These are phyloP conservation scores for Cutaneotrichosporon sp. DNA, from an alignment of 1,284 basidiomycete genomes.

Conservation along the genomic window DNA sequence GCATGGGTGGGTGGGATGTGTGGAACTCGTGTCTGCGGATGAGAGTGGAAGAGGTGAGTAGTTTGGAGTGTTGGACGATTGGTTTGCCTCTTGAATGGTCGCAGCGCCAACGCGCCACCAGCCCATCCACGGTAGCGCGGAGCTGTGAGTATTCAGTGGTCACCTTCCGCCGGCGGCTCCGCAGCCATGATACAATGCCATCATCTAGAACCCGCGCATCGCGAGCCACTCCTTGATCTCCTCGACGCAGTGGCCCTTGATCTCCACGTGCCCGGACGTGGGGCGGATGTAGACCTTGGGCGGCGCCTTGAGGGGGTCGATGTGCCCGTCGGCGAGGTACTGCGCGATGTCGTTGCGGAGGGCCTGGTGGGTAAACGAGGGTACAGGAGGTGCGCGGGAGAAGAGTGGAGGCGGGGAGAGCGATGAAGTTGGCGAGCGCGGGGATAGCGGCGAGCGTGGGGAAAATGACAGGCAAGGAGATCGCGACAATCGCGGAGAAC, in stretches of 20 bases:
- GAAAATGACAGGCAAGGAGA: too few species aligned
- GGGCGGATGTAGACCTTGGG: conserved; percentile 35
- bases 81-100: too few species aligned
- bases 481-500: too few species aligned
- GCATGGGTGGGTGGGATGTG: too few species aligned
- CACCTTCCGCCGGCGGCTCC: too few species aligned
- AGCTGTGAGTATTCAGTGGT: too few species aligned
- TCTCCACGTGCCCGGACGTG: conserved; percentile 38
- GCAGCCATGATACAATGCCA: not conserved
- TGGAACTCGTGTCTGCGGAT: too few species aligned
- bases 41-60: too few species aligned
- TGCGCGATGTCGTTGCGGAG: conserved; percentile 36
- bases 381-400: not conserved
- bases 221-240: conserved; percentile 45
- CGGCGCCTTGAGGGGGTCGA: conserved; percentile 38
- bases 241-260: conserved; percentile 42
- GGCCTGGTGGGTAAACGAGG: conserved; percentile 22
- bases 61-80: too few species aligned
- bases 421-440: not conserved
- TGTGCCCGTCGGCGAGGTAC: conserved; percentile 35
- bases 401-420: not conserved
- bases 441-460: too few species aligned
- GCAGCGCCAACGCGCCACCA: too few species aligned
- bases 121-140: too few species aligned
- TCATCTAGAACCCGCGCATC: conserved; percentile 35